Evolutionary conservation across 2,329 filamentous ascomycete genomes (phyloP).

Genomic region (Hymenoscyphus albidus): DNA sequence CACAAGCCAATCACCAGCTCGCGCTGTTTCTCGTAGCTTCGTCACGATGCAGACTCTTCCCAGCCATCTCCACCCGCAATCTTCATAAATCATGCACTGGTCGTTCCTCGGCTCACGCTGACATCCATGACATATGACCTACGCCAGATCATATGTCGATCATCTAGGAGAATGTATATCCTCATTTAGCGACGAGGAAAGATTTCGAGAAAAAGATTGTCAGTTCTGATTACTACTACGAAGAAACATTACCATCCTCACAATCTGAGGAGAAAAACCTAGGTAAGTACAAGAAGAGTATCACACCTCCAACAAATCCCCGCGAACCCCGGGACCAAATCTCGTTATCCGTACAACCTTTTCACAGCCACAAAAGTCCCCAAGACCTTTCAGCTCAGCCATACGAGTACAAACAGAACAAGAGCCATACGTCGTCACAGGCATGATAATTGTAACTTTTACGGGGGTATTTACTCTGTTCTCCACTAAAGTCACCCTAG

Average conservation of each 20-base stretch:
- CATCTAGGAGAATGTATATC: not conserved
- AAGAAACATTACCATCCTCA: no score
- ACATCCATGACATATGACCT: no score
- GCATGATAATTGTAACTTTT: no score
- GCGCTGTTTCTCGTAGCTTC: not conserved
- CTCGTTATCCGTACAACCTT: not conserved
- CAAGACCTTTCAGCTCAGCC: not conserved
- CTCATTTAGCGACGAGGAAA: not conserved
- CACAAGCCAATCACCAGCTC: constrained; percentile 9
- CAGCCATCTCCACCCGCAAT: constrained; percentile 12
- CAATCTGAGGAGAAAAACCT: not conserved
- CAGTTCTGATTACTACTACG: not conserved
- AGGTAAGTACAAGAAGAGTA: not conserved
- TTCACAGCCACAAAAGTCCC: not conserved
- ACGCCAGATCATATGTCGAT: constrained; percentile 1
- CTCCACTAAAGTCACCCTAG: no score
- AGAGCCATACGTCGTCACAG: no score
- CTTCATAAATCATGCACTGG: constrained; percentile 1
- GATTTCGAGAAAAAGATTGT: not conserved
- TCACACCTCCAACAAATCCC: not conserved
- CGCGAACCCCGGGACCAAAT: not conserved
- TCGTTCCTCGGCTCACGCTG: not conserved
- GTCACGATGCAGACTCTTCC: constrained; percentile 10
- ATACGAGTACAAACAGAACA: not conserved
- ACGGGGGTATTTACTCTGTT: no score